Evolutionary conservation across 192 early-diverging fungal species (phyloP).

Genomic region (Phlyctochytrium bullatum): DNA sequence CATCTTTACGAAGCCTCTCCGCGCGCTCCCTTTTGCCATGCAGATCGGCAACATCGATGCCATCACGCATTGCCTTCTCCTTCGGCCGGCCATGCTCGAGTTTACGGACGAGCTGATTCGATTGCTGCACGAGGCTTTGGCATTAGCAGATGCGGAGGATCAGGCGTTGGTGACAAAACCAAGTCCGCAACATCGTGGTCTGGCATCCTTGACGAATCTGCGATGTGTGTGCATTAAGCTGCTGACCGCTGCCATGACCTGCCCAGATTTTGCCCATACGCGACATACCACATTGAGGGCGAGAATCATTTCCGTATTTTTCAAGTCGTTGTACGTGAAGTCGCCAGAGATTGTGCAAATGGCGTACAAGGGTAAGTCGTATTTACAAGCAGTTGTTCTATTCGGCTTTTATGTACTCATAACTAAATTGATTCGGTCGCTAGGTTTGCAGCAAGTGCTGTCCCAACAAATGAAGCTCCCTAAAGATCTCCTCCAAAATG

Average conservation of each 20-base stretch:
- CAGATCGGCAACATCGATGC: slow-evolving; percentile 99
- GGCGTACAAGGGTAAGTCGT: slow-evolving; percentile 70
- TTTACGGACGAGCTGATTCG: slow-evolving; percentile 92
- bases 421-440: not conserved
- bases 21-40: slow-evolving; percentile 91
- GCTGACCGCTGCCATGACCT: slow-evolving; percentile 89
- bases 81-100: slow-evolving; percentile 81
- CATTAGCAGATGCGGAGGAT: slow-evolving; percentile 95
- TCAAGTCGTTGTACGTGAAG: slow-evolving; percentile 97
- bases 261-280: slow-evolving; percentile 71
- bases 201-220: slow-evolving; percentile 77
- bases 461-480: slow-evolving; percentile 84
- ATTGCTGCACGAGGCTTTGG: slow-evolving; percentile 85
- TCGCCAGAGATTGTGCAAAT: slow-evolving; percentile 92
- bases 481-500: slow-evolving; percentile 90
- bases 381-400: slow-evolving; percentile 1
- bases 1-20: slow-evolving; percentile 95
- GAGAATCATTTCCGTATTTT: slow-evolving; percentile 95
- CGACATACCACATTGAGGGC: slow-evolving; percentile 75
- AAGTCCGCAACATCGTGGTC: slow-evolving; percentile 78
- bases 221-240: slow-evolving; percentile 97
- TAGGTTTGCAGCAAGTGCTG: slow-evolving; percentile 76
- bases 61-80: slow-evolving; percentile 90
- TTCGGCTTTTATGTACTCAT: too few relatives aligned
- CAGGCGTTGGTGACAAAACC: slow-evolving; percentile 85